phyloP scores from a whole-genome alignment of 495 filamentous ascomycete species.

The Penicillium ochrochloron region DNA sequence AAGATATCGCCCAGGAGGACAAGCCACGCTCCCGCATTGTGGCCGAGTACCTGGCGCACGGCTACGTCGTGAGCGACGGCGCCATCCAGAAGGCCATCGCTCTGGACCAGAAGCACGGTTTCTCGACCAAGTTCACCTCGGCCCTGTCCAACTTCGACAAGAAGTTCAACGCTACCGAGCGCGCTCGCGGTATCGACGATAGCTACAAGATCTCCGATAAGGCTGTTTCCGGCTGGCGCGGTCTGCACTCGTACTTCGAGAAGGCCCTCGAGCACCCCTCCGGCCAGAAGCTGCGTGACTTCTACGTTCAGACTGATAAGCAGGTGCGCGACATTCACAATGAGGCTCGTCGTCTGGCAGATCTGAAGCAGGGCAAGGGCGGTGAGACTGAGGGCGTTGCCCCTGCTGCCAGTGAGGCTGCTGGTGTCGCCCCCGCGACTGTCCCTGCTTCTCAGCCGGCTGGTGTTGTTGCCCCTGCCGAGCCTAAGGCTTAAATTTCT shows the following conservation, averaged over 20 bases:
- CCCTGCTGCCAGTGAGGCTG: slow-evolving; percentile 29
- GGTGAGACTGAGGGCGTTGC: slow-evolving; percentile 44
- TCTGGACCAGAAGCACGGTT: slow-evolving; percentile 88
- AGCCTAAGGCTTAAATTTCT: slow-evolving; percentile 34
- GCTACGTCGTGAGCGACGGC: slow-evolving; percentile 85
- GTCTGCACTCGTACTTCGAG: slow-evolving; percentile 85
- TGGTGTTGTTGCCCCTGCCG: slow-evolving; percentile 33
- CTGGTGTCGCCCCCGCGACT: slow-evolving; percentile 20
- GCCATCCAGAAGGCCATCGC: slow-evolving; percentile 83
- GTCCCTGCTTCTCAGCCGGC: slow-evolving; percentile 26
- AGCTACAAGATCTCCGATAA: slow-evolving; percentile 73
- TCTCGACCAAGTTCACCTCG: slow-evolving; percentile 74
- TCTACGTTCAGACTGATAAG: slow-evolving; percentile 80
- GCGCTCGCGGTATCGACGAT: slow-evolving; percentile 73
- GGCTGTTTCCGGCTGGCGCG: slow-evolving; percentile 65
- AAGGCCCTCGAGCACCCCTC: slow-evolving; percentile 84
- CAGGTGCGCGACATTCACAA: slow-evolving; percentile 91
- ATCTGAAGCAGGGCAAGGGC: slow-evolving; percentile 77
- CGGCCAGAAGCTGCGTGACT: slow-evolving; percentile 80
- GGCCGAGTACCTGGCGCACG: slow-evolving; percentile 94
- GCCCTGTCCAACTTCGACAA: slow-evolving; percentile 77
- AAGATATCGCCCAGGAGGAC: slow-evolving; percentile 86
- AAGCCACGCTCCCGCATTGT: slow-evolving; percentile 92
- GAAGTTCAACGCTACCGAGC: slow-evolving; percentile 80
- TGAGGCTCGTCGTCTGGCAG: slow-evolving; percentile 84